These are phyloP conservation scores for Phytopythium chamaehyphon DNA, from an alignment of 352 stramenopile genomes.

Conservation along the genomic window DNA sequence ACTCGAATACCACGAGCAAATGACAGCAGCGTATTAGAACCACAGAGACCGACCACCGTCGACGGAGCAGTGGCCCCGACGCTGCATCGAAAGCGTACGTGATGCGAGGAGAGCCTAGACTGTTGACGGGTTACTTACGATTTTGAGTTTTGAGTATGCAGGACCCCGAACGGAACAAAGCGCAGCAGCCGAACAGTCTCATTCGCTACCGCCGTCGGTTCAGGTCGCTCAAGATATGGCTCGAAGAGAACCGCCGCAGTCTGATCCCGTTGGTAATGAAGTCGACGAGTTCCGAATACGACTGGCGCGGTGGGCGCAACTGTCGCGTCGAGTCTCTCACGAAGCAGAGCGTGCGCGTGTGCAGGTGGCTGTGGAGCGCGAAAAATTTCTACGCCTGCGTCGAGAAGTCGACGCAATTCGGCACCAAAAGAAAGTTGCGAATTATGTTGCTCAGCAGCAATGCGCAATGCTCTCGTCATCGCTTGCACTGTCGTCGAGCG, in stretches of 20 bases:
- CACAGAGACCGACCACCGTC: slow-evolving; percentile 7
- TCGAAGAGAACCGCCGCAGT: slow-evolving; percentile 10
- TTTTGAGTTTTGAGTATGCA: not conserved
- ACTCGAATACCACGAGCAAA: slow-evolving; percentile 32
- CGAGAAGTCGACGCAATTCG: slow-evolving; percentile 29
- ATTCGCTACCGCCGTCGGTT: not conserved
- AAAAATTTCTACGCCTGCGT: slow-evolving; percentile 42
- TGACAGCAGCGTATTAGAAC: slow-evolving; percentile 15
- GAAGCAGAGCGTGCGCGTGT: slow-evolving; percentile 27
- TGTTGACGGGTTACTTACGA: not conserved
- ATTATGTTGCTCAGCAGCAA: slow-evolving; percentile 55
- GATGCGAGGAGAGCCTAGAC: too few species aligned
- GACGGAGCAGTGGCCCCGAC: not conserved
- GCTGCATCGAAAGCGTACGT: slow-evolving; percentile 22
- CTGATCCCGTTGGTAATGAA: not conserved
- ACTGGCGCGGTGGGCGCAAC: slow-evolving; percentile 43
- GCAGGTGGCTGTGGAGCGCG: slow-evolving; percentile 34
- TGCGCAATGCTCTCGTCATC: slow-evolving; percentile 47
- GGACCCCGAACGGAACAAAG: not conserved
- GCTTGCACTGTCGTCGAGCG: slow-evolving; percentile 17
- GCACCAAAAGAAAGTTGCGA: slow-evolving; percentile 59
- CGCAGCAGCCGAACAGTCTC: not conserved
- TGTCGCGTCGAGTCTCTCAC: slow-evolving; percentile 33
- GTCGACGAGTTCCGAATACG: slow-evolving; percentile 54
- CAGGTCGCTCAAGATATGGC: not conserved